A percentile compares a stretch with the other conserved stretches of the same genome.
Evolutionary conservation across 768 basidiomycete species (phyloP).

Genomic region (Termitomyces sp.): DNA sequence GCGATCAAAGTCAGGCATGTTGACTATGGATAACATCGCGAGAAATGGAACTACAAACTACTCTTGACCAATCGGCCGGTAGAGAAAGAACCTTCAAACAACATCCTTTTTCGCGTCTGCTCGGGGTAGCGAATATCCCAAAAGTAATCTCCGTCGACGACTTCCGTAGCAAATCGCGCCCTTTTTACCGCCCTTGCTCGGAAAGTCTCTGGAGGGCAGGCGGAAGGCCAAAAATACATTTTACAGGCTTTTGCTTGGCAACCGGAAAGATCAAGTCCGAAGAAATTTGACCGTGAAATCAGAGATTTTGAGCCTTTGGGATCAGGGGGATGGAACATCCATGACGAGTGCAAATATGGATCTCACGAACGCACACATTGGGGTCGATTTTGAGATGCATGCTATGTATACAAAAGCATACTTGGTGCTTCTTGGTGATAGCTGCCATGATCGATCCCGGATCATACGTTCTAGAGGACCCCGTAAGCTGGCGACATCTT

Average conservation of each 20-base stretch:
- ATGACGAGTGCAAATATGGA: background rate
- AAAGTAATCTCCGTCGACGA: background rate
- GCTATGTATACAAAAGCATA: background rate
- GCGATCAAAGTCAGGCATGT: background rate
- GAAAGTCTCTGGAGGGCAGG: background rate
- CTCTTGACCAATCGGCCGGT: background rate
- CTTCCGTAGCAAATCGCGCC: constrained; percentile 5
- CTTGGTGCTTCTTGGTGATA: background rate
- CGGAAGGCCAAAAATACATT: background rate
- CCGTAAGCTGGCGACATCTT: background rate
- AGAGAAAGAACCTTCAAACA: background rate
- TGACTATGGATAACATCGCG: background rate
- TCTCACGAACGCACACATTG: background rate
- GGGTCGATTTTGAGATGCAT: background rate
- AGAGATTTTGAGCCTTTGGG: background rate
- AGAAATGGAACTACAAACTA: background rate
- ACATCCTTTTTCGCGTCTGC: constrained; percentile 6
- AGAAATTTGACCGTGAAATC: background rate
- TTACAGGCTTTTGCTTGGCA: background rate
- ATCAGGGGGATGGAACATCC: background rate
- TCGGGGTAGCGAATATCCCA: constrained; percentile 2
- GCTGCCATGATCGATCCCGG: background rate
- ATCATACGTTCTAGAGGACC: background rate
- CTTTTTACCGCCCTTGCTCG: constrained; percentile 2
- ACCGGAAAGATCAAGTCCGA: background rate